Percentiles rank a stretch among this genome's conserved stretches.
Evolutionary conservation across 2,329 filamentous ascomycete species (phyloP).

Genomic region (Sporothrix mexicana): DNA sequence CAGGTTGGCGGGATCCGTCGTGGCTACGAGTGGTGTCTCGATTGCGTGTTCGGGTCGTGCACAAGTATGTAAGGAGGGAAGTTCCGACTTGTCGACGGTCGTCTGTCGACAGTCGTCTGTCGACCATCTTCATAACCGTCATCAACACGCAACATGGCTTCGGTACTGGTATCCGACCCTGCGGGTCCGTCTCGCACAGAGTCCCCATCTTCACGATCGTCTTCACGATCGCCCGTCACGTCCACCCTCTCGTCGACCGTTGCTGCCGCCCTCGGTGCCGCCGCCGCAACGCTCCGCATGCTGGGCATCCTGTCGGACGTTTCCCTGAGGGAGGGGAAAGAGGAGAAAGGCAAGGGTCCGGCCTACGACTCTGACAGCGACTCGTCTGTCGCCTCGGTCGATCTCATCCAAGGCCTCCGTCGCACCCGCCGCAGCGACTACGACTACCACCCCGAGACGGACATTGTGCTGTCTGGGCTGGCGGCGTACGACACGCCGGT

Average conservation of each 20-base stretch:
- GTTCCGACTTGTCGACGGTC: too few species aligned
- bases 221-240: background rate
- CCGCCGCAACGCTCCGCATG: background rate
- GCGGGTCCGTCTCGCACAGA: background rate
- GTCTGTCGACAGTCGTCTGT: too few species aligned
- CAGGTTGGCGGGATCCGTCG: slow-evolving; percentile 10
- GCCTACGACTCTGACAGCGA: background rate
- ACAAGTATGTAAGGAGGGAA: too few species aligned
- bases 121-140: too few species aligned
- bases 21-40: background rate
- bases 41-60: too few species aligned
- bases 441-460: background rate
- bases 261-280: background rate
- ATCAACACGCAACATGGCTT: background rate
- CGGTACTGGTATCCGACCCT: background rate
- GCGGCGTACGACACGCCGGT: slow-evolving; percentile 19
- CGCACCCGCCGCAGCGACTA: background rate
- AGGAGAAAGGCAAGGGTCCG: background rate
- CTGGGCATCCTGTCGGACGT: background rate
- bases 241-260: background rate
- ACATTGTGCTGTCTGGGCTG: background rate
- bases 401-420: background rate
- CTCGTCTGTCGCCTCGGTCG: background rate
- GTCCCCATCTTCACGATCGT: background rate
- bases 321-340: background rate